Evolutionary conservation across 1,284 basidiomycete genomes (phyloP).

Genomic region (Rhizopogon hawkerae): DNA sequence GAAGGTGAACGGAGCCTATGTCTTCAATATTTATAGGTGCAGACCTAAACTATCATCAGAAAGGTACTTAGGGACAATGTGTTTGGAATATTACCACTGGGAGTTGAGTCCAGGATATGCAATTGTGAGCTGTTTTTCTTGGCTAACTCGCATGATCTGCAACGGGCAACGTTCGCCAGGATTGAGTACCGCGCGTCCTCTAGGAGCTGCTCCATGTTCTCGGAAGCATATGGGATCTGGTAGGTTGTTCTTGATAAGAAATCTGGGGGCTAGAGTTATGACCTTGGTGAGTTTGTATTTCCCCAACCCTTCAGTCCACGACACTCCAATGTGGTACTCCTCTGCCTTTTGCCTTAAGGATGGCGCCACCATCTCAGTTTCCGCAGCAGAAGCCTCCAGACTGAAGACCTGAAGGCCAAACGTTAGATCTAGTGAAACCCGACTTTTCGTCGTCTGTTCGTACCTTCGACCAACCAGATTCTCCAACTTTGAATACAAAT

Average conservation of each 20-base stretch:
- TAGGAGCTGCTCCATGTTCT: slow-evolving; percentile 72
- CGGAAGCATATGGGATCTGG: slow-evolving; percentile 68
- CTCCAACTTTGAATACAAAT: slow-evolving; percentile 76
- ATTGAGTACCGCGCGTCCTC: slow-evolving; percentile 58
- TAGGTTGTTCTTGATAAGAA: slow-evolving; percentile 83
- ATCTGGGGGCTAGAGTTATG: slow-evolving; percentile 86
- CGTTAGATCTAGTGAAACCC: slow-evolving; percentile 3
- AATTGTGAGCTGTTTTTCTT: slow-evolving; percentile 71
- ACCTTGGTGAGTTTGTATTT: slow-evolving; percentile 97
- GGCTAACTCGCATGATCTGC: slow-evolving; percentile 58
- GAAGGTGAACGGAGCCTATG: slow-evolving; percentile 80
- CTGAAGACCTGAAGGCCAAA: slow-evolving; percentile 53
- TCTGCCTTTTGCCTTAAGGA: slow-evolving; percentile 62
- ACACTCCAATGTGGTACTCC: slow-evolving; percentile 83
- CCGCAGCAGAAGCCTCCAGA: slow-evolving; percentile 87
- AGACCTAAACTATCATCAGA: slow-evolving; percentile 52
- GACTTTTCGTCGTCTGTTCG: background rate
- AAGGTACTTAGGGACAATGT: background rate
- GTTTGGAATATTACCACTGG: slow-evolving; percentile 54
- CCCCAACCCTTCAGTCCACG: slow-evolving; percentile 88
- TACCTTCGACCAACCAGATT: slow-evolving; percentile 89
- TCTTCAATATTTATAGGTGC: slow-evolving; percentile 89
- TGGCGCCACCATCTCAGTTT: slow-evolving; percentile 75
- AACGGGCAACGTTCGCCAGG: slow-evolving; percentile 68
- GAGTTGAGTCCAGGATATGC: slow-evolving; percentile 81